These are phyloP conservation scores for Apiospora arundinis DNA, from an alignment of 2,329 filamentous ascomycete species.

Conservation along the genomic window DNA sequence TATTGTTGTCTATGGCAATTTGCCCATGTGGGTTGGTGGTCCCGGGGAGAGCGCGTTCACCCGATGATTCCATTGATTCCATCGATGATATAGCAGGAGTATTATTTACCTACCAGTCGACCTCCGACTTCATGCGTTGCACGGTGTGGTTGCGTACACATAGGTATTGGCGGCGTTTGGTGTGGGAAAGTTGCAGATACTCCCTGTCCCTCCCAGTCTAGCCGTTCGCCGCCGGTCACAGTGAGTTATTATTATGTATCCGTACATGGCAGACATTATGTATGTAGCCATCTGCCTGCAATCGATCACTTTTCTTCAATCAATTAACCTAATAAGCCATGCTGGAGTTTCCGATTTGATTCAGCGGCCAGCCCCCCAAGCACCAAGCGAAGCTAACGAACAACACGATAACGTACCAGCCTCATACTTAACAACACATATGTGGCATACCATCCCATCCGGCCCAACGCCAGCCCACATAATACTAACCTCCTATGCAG, in stretches of 20 bases:
- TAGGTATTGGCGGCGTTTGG: conserved; percentile 5
- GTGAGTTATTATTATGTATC: not conserved
- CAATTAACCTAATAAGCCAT: not conserved
- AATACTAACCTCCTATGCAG: not conserved
- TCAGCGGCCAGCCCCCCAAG: conserved; percentile 4
- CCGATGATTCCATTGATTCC: not conserved
- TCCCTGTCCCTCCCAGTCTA: not conserved
- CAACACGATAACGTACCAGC: conserved; percentile 15
- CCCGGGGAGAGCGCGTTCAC: not conserved
- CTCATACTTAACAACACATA: conserved; percentile 15
- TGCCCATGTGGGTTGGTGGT: conserved; percentile 4
- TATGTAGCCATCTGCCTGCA: not conserved
- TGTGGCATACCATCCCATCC: not conserved
- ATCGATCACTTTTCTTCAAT: not conserved
- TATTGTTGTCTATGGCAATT: conserved; percentile 7
- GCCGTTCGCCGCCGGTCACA: not conserved
- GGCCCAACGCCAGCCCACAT: conserved; percentile 11
- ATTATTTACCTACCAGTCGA: not conserved
- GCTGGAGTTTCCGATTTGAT: conserved; percentile 12
- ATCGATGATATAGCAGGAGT: not conserved
- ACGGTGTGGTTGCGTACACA: conserved; percentile 3
- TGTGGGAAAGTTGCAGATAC: not conserved
- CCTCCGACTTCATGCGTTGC: not conserved
- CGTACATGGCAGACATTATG: not conserved
- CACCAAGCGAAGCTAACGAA: not conserved